A percentile compares a stretch with the other conserved stretches of the same genome.
phyloP scores from a whole-genome alignment of 2,329 filamentous ascomycete genomes.

The Venturia carpophila region DNA sequence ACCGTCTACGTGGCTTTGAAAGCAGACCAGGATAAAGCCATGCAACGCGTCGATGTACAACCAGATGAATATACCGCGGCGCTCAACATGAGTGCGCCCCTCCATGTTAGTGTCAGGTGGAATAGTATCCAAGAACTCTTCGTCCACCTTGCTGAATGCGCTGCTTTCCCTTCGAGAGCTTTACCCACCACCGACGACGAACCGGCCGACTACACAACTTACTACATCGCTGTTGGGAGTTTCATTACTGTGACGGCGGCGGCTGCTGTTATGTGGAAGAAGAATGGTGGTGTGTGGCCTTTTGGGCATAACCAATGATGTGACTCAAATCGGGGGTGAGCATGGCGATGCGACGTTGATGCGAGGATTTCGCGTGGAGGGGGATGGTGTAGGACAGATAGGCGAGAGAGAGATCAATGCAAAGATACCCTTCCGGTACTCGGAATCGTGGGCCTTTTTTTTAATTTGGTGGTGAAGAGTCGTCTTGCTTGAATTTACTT shows the following conservation, averaged over 20 bases:
- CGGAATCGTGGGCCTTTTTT: no score
- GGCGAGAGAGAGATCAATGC: no score
- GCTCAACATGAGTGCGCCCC: slow-evolving; percentile 79
- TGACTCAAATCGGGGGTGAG: no score
- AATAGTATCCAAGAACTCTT: slow-evolving; percentile 89
- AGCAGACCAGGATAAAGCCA: slow-evolving; percentile 91
- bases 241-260: slow-evolving; percentile 52
- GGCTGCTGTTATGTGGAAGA: slow-evolving; percentile 53
- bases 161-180: slow-evolving; percentile 78
- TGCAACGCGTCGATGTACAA: slow-evolving; percentile 83
- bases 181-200: slow-evolving; percentile 89
- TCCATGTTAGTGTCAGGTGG: slow-evolving; percentile 95
- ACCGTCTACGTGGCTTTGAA: slow-evolving; percentile 90
- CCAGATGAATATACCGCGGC: slow-evolving; percentile 84
- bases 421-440: no score
- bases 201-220: slow-evolving; percentile 68
- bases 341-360: no score
- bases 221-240: slow-evolving; percentile 79
- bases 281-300: slow-evolving; percentile 21
- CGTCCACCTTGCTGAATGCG: slow-evolving; percentile 81
- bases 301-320: background rate
- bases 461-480: no score
- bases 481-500: no score
- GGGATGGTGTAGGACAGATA: no score
- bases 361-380: no score